Evolutionary conservation across 345 rosid species (phyloP).

Genomic region (Eucalyptus erythrocorys): DNA sequence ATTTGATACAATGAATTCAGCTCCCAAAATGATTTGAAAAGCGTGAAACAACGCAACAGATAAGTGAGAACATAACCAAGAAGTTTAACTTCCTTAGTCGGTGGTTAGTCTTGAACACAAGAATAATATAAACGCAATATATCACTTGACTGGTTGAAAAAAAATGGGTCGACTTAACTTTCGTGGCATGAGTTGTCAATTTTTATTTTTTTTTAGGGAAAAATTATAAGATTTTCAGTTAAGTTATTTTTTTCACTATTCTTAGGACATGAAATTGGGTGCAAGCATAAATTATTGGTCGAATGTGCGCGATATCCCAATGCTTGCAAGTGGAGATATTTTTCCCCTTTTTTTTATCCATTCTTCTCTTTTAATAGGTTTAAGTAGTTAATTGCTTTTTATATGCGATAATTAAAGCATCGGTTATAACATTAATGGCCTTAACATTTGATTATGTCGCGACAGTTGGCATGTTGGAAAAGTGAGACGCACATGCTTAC

Average conservation of each 20-base stretch:
- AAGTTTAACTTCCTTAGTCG: background rate
- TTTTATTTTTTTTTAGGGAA: background rate
- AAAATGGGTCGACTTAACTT: background rate
- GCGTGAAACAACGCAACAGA: fast-evolving
- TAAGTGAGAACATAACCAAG: background rate
- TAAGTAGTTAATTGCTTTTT: background rate
- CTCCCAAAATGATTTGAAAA: background rate
- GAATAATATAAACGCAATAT: background rate
- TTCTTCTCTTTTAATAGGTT: background rate
- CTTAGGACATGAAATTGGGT: background rate
- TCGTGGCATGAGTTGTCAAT: background rate
- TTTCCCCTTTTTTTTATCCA: background rate
- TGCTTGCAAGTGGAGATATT: background rate
- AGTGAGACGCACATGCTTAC: background rate
- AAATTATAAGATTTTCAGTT: background rate
- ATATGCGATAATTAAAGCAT: background rate
- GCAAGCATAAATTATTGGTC: background rate
- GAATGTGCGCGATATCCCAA: background rate
- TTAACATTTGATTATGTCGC: background rate
- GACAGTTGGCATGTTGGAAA: background rate
- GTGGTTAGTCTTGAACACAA: background rate
- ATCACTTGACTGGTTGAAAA: background rate
- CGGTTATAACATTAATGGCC: background rate
- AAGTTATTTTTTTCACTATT: too few relatives aligned
- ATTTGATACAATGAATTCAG: background rate